phyloP scores from a whole-genome alignment of 768 basidiomycete genomes.

The Psilocybe subaeruginosa region DNA sequence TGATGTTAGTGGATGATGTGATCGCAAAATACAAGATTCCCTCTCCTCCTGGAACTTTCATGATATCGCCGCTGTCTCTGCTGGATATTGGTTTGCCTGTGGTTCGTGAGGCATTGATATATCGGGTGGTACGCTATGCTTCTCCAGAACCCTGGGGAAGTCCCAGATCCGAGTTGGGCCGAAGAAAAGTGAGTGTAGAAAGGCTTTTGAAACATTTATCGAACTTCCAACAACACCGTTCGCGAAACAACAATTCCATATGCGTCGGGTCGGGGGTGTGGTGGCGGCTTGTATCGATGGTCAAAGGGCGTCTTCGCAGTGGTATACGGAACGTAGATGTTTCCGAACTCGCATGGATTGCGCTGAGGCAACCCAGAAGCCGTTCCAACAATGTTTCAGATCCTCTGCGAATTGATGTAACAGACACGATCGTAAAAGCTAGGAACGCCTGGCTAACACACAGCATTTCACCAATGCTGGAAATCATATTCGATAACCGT shows the following conservation, averaged over 20 bases:
- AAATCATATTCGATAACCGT: conserved; percentile 66
- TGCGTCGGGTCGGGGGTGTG: conserved; percentile 63
- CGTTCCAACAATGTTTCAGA: conserved; percentile 24
- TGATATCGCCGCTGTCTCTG: conserved; percentile 43
- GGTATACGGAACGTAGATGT: conserved; percentile 2
- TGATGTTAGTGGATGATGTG: conserved; percentile 42
- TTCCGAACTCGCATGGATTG: conserved; percentile 57
- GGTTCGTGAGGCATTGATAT: conserved; percentile 44
- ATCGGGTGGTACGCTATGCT: conserved; percentile 66
- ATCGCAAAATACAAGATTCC: conserved; percentile 38
- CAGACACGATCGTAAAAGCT: conserved; percentile 26
- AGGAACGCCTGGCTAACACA: conserved; percentile 19
- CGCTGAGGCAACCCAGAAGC: conserved; percentile 56
- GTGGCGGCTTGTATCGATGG: conserved; percentile 58
- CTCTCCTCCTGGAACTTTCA: conserved; percentile 53
- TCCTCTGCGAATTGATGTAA: conserved; percentile 45
- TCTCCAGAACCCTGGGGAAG: conserved; percentile 83
- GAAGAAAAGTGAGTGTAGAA: conserved; percentile 47
- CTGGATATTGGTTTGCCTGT: conserved; percentile 33
- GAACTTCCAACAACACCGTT: conserved; percentile 30
- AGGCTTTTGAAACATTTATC: conserved; percentile 56
- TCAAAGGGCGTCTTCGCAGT: conserved; percentile 15
- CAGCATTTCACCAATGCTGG: conserved; percentile 23
- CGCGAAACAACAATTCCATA: conserved; percentile 23
- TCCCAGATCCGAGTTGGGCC: conserved; percentile 58